Conservation (phyloP, 2,329 filamentous ascomycete species). For the Cadophora luteo-olivacea region DNA sequence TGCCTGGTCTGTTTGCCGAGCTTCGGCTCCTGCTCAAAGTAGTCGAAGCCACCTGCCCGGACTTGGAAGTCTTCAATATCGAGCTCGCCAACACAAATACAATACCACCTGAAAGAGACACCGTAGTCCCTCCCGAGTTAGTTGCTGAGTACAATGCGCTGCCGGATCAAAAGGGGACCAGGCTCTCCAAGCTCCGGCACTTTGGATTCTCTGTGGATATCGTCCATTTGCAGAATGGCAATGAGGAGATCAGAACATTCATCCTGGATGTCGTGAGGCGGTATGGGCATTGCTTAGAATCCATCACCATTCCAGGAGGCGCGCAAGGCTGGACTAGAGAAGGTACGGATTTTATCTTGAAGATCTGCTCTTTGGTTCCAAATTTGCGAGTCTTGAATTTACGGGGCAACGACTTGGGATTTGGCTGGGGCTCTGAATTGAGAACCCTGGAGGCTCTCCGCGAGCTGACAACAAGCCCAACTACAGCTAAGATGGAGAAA, state of each 20-base stretch:
- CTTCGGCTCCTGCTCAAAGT: constrained; percentile 21
- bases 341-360: constrained; percentile 17
- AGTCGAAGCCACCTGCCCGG: constrained; percentile 27
- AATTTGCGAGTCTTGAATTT: neutral
- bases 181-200: constrained; percentile 20
- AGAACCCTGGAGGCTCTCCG: constrained; percentile 13
- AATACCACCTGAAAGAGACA: neutral
- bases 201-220: constrained; percentile 13
- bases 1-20: neutral
- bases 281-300: constrained; percentile 17
- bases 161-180: neutral
- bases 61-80: constrained; percentile 24
- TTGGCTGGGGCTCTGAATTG: neutral
- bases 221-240: neutral
- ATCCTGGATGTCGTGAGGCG: constrained; percentile 10
- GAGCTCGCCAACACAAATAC: neutral
- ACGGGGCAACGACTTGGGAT: neutral
- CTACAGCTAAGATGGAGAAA: constrained; percentile 23
- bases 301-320: constrained; percentile 16
- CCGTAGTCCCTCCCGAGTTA: neutral
- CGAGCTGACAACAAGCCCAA: constrained; percentile 15
- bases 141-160: neutral
- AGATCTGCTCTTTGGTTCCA: constrained; percentile 16
- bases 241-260: neutral
- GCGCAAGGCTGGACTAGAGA: neutral